Conservation (phyloP, 108 stramenopile genomes). For the Cylindrotheca closterium region DNA sequence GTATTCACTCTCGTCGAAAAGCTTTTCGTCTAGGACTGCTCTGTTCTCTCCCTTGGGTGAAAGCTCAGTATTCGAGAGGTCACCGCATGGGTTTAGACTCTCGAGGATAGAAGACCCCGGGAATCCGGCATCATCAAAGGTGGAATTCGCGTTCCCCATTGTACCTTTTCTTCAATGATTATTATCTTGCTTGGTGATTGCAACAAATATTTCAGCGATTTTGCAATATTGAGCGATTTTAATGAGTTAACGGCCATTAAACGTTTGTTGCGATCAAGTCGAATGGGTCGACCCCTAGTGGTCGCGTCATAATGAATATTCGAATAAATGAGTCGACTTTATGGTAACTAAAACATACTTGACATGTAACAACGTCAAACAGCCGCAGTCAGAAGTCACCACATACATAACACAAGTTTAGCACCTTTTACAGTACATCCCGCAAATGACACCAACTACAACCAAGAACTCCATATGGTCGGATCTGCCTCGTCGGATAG, state of each 20-base stretch:
- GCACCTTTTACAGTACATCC: too few relatives aligned
- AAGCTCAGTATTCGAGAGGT: not conserved
- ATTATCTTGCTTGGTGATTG: not conserved
- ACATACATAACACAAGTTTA: too few relatives aligned
- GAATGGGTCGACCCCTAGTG: too few relatives aligned
- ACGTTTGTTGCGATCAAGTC: too few relatives aligned
- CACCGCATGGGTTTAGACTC: not conserved
- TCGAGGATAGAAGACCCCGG: not conserved
- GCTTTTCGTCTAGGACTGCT: not conserved
- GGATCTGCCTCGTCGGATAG: constrained; percentile 71
- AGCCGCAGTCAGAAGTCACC: too few relatives aligned
- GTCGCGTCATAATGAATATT: too few relatives aligned
- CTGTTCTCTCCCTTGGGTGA: not conserved
- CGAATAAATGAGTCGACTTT: too few relatives aligned
- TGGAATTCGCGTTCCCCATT: not conserved
- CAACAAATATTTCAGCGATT: not conserved
- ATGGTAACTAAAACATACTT: too few relatives aligned
- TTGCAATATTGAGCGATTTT: too few relatives aligned
- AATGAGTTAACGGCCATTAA: too few relatives aligned
- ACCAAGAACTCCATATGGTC: constrained; percentile 30
- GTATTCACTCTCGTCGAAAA: not conserved
- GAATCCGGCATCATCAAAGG: not conserved
- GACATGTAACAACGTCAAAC: too few relatives aligned
- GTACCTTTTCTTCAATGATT: not conserved
- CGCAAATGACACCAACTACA: not conserved